Conservation (phyloP, 352 stramenopile species). For the Halophytophthora batemanensis region DNA sequence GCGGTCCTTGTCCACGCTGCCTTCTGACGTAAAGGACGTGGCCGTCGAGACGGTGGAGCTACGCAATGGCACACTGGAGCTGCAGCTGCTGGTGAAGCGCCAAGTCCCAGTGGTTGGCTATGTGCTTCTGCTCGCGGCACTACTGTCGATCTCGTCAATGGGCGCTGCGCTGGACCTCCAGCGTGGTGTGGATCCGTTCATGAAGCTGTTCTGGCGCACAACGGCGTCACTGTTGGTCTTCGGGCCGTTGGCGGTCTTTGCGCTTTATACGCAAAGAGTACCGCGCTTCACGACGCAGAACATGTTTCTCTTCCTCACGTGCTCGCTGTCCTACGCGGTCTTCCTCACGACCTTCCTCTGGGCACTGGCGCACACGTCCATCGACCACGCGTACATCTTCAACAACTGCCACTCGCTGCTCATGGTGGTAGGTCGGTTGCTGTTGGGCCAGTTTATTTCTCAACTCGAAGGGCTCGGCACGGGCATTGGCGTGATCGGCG, state of each 20-base stretch:
- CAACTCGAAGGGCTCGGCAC: conserved; percentile 77
- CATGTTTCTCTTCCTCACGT: conserved; percentile 66
- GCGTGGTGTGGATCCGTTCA: conserved; percentile 65
- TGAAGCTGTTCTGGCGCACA: conserved; percentile 84
- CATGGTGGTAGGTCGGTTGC: conserved; percentile 63
- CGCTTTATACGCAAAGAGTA: conserved; percentile 51
- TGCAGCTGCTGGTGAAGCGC: conserved; percentile 73
- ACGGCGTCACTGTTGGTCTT: conserved; percentile 73
- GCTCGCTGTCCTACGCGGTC: conserved; percentile 65
- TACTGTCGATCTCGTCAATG: conserved; percentile 77
- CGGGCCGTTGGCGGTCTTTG: conserved; percentile 48
- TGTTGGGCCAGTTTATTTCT: conserved; percentile 60
- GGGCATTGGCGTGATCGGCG: conserved; percentile 72
- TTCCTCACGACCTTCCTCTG: conserved; percentile 84
- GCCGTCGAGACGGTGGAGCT: conserved; percentile 71
- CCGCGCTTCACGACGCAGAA: conserved; percentile 56
- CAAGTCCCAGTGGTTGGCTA: conserved; percentile 80
- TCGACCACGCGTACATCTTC: conserved; percentile 84
- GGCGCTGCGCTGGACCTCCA: conserved; percentile 72
- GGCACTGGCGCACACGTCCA: conserved; percentile 72
- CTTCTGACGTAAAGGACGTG: conserved; percentile 69
- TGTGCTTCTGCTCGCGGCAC: conserved; percentile 58
- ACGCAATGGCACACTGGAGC: conserved; percentile 54
- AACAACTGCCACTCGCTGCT: conserved; percentile 86
- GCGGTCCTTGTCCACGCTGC: conserved; percentile 55